Percentiles rank a stretch among this genome's conserved stretches.
These are phyloP conservation scores for Sicyos edulis DNA, from an alignment of 306 rosid species.

Conservation along the genomic window DNA sequence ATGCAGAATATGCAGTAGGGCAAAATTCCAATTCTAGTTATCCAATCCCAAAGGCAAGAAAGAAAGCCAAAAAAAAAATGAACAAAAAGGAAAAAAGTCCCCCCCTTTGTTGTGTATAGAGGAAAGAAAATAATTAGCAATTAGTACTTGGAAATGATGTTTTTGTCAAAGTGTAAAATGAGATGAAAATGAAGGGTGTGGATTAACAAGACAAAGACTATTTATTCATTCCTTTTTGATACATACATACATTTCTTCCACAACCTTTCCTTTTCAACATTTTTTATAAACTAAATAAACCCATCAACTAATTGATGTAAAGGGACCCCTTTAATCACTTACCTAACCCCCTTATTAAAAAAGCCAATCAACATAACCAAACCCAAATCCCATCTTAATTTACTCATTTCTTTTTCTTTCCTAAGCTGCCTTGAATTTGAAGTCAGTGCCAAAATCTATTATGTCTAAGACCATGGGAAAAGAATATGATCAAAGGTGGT, in stretches of 20 bases:
- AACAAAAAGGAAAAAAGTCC: background rate
- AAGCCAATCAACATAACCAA: background rate
- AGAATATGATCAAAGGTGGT: slow-evolving; percentile 1
- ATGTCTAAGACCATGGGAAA: background rate
- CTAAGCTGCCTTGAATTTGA: background rate
- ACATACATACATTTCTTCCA: background rate
- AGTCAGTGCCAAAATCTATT: background rate
- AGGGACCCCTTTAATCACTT: slow-evolving; percentile 18
- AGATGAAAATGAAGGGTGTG: slow-evolving; percentile 14
- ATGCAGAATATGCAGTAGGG: too few relatives aligned
- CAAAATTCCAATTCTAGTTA: too few relatives aligned
- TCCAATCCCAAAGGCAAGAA: background rate
- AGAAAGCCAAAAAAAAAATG: too few relatives aligned
- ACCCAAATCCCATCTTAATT: slow-evolving; percentile 8
- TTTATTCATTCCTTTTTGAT: background rate
- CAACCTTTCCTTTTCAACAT: background rate
- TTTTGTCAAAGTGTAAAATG: slow-evolving; percentile 2
- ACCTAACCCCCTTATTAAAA: background rate
- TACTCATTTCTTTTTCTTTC: background rate
- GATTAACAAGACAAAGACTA: background rate
- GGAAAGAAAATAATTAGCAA: background rate
- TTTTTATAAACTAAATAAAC: background rate
- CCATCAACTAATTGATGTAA: slow-evolving; percentile 9
- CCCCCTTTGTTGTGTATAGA: background rate
- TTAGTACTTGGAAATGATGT: slow-evolving; percentile 6